Conservation (phyloP, 2,329 filamentous ascomycete genomes). For the Cladosporium sp. region DNA sequence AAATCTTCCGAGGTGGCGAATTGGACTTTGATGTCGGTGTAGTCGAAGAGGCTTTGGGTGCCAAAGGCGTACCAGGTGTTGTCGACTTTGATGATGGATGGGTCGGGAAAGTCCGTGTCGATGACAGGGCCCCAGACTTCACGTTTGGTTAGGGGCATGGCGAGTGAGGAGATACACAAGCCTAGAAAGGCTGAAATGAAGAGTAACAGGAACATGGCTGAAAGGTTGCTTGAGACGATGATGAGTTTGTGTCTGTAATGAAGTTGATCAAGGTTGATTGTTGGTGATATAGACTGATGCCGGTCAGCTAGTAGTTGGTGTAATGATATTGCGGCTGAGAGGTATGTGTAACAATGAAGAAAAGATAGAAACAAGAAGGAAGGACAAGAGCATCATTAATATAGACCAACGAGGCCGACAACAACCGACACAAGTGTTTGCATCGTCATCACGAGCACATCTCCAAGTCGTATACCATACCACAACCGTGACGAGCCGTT, state of each 20-base stretch:
- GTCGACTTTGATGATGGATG: slow-evolving; percentile 29
- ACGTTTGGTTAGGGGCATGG: slow-evolving; percentile 2
- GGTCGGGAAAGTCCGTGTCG: slow-evolving; percentile 33
- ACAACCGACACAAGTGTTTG: slow-evolving; percentile 1
- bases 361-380: not conserved
- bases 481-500: not conserved
- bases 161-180: not conserved
- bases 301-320: too few species aligned
- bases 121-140: slow-evolving; percentile 14
- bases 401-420: not conserved
- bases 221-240: not conserved
- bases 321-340: not conserved
- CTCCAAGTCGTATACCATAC: slow-evolving; percentile 5
- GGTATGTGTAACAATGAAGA: not conserved
- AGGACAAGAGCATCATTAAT: not conserved
- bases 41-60: slow-evolving; percentile 25
- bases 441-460: not conserved
- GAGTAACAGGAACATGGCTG: not conserved
- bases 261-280: not conserved
- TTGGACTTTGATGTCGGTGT: slow-evolving; percentile 28
- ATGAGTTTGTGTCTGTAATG: too few species aligned
- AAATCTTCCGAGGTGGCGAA: slow-evolving; percentile 33
- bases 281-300: not conserved
- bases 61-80: slow-evolving; percentile 35
- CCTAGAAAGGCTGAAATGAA: not conserved